phyloP scores from a whole-genome alignment of 2,329 filamentous ascomycete species.

The Zymoseptoria pseudotritici region DNA sequence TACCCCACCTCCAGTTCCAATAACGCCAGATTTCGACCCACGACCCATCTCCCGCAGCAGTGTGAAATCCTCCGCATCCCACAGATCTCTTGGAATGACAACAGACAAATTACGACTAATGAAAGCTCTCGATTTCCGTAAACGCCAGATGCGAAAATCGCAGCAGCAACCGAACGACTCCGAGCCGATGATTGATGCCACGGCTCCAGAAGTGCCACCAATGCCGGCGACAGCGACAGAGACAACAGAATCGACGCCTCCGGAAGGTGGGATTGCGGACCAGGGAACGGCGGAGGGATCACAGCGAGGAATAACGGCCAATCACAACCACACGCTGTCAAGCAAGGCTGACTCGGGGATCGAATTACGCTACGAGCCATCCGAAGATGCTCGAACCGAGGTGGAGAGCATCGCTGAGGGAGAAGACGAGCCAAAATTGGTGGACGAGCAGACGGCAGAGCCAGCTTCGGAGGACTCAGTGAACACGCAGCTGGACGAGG shows the following conservation, averaged over 20 bases:
- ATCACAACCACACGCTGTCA: constrained; percentile 20
- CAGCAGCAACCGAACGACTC: constrained; percentile 18
- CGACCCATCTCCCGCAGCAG: constrained; percentile 30
- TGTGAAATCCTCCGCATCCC: constrained; percentile 38
- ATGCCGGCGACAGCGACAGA: background rate
- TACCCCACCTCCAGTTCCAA: constrained; percentile 29
- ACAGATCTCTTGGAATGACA: constrained; percentile 49
- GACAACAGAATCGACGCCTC: background rate
- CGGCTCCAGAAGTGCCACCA: background rate
- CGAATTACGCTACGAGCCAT: constrained; percentile 38
- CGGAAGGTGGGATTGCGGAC: constrained; percentile 6
- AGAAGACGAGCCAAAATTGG: background rate
- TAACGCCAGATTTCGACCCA: constrained; percentile 26
- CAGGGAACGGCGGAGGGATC: background rate
- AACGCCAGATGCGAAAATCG: constrained; percentile 58
- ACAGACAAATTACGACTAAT: constrained; percentile 87
- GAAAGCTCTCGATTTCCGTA: constrained; percentile 86
- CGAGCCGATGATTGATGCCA: constrained; percentile 2
- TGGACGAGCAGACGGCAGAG: background rate
- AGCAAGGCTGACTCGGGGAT: constrained; percentile 51
- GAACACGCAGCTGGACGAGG: background rate
- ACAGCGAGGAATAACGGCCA: constrained; percentile 4
- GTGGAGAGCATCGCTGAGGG: background rate
- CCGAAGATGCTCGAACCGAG: background rate
- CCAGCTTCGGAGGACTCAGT: background rate